phyloP scores from a whole-genome alignment of 73 alveolate species.

The Durusdinium trenchii region DNA sequence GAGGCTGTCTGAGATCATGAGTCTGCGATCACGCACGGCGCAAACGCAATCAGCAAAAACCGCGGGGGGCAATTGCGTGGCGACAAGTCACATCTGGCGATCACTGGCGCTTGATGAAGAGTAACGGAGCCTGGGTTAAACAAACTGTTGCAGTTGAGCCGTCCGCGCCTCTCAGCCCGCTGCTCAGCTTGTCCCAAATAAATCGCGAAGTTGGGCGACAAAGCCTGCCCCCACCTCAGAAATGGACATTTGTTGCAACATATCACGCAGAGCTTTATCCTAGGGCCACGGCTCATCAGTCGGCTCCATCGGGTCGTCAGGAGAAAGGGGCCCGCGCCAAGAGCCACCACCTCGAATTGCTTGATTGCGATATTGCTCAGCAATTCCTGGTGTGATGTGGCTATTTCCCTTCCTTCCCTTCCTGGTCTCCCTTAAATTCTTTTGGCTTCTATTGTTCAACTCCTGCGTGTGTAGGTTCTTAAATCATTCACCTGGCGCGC shows the following conservation, averaged over 20 bases:
- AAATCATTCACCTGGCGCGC: no score
- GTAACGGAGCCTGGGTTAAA: conserved; percentile 45
- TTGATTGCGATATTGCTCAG: no score
- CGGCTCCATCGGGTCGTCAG: conserved; percentile 88
- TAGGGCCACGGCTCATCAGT: conserved; percentile 59
- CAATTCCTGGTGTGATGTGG: neutral
- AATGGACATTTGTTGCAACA: neutral
- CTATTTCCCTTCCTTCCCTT: neutral
- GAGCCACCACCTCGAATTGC: conserved; percentile 32
- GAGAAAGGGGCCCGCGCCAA: conserved; percentile 71
- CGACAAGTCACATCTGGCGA: conserved; percentile 12
- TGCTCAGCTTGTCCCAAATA: conserved; percentile 34
- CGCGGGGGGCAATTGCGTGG: no score
- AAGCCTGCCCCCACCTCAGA: conserved; percentile 76
- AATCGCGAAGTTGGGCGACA: conserved; percentile 63
- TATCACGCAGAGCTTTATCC: neutral
- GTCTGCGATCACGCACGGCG: neutral
- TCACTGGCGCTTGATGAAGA: conserved; percentile 24
- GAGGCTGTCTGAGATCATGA: neutral
- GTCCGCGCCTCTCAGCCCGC: neutral
- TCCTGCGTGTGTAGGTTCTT: no score
- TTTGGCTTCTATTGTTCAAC: no score
- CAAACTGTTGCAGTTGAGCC: neutral
- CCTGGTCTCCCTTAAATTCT: no score
- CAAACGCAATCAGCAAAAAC: neutral